Conservation (phyloP, 768 basidiomycete genomes). For the Basidioascus undulatus region DNA sequence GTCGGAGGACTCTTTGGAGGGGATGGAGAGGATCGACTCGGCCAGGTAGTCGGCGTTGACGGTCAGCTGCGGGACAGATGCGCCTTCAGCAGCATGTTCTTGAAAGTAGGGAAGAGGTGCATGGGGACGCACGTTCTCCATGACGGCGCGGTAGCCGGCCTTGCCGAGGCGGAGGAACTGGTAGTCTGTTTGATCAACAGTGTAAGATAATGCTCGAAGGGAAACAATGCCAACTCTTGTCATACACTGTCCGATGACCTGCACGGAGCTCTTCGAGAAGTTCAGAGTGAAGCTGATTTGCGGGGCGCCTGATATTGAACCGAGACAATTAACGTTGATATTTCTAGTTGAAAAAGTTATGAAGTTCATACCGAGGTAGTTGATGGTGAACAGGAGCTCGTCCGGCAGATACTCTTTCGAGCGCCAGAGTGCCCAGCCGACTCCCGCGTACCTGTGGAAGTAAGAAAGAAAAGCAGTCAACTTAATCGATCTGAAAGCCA, state of each 20-base stretch:
- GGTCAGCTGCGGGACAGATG: conserved; percentile 5
- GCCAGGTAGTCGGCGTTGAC: conserved; percentile 14
- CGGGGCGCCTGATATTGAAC: background rate
- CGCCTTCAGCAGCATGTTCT: no score
- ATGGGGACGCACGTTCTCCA: conserved; percentile 10
- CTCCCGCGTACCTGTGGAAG: no score
- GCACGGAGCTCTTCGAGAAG: conserved; percentile 9
- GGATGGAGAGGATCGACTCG: conserved; percentile 8
- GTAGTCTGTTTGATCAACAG: conserved; percentile 7
- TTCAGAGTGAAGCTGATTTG: conserved; percentile 11
- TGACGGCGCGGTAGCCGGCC: conserved; percentile 16
- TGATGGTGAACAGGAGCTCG: conserved; percentile 17
- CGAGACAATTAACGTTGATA: background rate
- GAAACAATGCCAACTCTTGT: conserved; percentile 3
- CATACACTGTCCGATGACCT: conserved; percentile 10
- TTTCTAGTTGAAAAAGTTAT: background rate
- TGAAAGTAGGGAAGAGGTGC: background rate
- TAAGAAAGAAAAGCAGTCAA: no score
- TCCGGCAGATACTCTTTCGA: conserved; percentile 16
- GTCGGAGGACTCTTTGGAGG: no score
- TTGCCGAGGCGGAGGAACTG: conserved; percentile 17
- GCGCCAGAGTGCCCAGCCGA: conserved; percentile 18
- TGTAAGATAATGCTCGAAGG: background rate
- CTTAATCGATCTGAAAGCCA: no score
- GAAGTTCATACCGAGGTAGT: conserved; percentile 4